Evolutionary conservation across 2,329 filamentous ascomycete species (phyloP).

Genomic region (Anisogramma anomala): DNA sequence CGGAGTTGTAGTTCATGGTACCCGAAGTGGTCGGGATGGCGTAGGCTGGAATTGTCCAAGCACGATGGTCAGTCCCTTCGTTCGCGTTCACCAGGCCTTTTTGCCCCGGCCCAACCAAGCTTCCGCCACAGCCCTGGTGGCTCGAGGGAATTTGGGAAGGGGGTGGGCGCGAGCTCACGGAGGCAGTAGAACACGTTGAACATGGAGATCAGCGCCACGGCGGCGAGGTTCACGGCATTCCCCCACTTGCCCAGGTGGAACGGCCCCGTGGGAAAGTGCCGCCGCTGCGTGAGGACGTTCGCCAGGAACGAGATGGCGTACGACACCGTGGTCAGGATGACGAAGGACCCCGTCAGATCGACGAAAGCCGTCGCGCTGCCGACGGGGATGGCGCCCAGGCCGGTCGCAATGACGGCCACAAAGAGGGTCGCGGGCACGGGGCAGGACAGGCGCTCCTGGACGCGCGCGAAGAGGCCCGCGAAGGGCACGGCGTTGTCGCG

Average conservation of each 20-base stretch:
- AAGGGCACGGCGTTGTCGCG: constrained; percentile 52
- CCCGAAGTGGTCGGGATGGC: constrained; percentile 29
- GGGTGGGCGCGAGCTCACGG: constrained; percentile 27
- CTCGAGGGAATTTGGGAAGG: not conserved
- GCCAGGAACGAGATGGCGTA: constrained; percentile 38
- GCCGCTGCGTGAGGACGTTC: constrained; percentile 40
- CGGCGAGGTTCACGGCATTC: constrained; percentile 34
- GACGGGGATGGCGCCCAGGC: constrained; percentile 44
- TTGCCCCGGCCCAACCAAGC: too few species aligned
- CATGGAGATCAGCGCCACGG: constrained; percentile 40
- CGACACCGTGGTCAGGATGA: constrained; percentile 43
- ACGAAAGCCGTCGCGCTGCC: constrained; percentile 43
- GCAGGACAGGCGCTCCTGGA: constrained; percentile 43
- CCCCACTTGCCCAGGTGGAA: constrained; percentile 44
- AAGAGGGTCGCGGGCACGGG: constrained; percentile 48
- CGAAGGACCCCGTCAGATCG: constrained; percentile 46
- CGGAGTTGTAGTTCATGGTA: constrained; percentile 42
- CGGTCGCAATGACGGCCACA: constrained; percentile 38
- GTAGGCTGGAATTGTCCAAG: constrained; percentile 23
- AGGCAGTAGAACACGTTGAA: constrained; percentile 52
- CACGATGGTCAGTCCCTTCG: not conserved
- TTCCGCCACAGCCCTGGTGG: too few species aligned
- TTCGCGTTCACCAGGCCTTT: too few species aligned
- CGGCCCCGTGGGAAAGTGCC: constrained; percentile 37
- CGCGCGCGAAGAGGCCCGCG: constrained; percentile 37